Conservation (phyloP, 495 filamentous ascomycete genomes). For the Talaromyces borbonicus region DNA sequence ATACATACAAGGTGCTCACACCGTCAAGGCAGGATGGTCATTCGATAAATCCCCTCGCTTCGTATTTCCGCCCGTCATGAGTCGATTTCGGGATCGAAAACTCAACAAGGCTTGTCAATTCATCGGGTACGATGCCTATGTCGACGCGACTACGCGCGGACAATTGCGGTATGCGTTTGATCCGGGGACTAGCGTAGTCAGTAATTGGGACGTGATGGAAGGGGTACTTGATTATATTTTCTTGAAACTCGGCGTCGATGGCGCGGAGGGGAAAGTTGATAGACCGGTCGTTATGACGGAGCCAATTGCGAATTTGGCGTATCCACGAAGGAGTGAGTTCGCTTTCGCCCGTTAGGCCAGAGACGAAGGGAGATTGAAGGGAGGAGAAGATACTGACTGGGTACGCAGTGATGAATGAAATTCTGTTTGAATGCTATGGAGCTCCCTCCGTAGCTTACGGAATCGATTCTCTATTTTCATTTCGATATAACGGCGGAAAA, state of each 20-base stretch:
- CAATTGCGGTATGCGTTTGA: conserved; percentile 90
- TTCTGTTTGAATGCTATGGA: conserved; percentile 89
- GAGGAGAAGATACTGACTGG: conserved; percentile 10
- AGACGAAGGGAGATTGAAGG: neutral
- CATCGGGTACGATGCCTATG: conserved; percentile 81
- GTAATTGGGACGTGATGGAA: conserved; percentile 97
- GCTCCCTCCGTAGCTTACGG: conserved; percentile 84
- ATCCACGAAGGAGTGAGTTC: conserved; percentile 70
- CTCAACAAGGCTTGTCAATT: conserved; percentile 81
- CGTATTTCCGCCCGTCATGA: conserved; percentile 76
- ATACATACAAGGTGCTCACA: conserved; percentile 88
- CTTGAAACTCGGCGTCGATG: conserved; percentile 81
- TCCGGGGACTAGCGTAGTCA: conserved; percentile 76
- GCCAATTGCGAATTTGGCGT: conserved; percentile 78
- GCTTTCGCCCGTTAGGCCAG: no score
- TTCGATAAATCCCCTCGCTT: conserved; percentile 75
- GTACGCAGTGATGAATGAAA: conserved; percentile 80
- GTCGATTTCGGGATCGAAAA: conserved; percentile 89
- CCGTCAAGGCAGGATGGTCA: conserved; percentile 88
- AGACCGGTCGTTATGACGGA: conserved; percentile 93
- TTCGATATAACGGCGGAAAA: conserved; percentile 80
- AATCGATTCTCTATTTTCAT: conserved; percentile 93
- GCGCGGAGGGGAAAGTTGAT: conserved; percentile 59
- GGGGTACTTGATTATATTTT: conserved; percentile 87
- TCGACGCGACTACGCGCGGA: conserved; percentile 83